Evolutionary conservation across 2,329 filamentous ascomycete species (phyloP), one percentile per base, ranked within the genome.

Genomic region (Tolypocladium inflatum): DNA sequence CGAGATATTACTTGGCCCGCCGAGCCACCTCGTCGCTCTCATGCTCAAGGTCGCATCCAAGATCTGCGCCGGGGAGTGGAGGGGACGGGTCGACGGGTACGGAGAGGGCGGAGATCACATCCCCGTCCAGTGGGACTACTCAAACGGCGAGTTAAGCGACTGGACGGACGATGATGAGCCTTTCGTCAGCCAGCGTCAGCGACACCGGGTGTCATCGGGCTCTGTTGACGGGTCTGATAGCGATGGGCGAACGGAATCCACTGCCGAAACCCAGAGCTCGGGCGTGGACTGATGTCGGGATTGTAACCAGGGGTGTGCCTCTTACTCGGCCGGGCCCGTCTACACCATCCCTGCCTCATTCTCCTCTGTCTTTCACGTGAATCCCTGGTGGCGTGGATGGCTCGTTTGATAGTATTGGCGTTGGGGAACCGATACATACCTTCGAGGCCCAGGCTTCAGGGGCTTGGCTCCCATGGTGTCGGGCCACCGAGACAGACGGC

Each of bases 1-100:
- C 62, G 85, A 89, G 55, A 80, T 94, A 37, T 80, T 96, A 4
- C 75, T 96, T 17, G 85, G 89, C 0, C 91, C 91, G n/a, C 91
- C 92, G 0, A 83, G 87, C 19, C 85, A 92, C 65, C 80, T 96
- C 2, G 82, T 96, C 41, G 79, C 84, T 33, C 77, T 96, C 45
- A 91, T 96, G 79, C 80, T 96, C 5, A 85, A 85, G 58, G 90
- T 96, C 58, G 90, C 91, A 1, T 86, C 89, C 0, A 85, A 83
- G 61, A 90, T 96, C 61, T 81, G 86, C 1, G 78, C 78, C 37
- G 83, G 82, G 21, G 79, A 83, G 73, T 85, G 81, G 86, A 76
- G 82, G 66, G 88, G 82, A 61, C 73, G 81, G 63, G 76, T 84
- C 56, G 78, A 80, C 55, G 82, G 82, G 13, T 74, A 78, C 56